Evolutionary conservation across 2,329 filamentous ascomycete genomes (phyloP).

Genomic region (Beauveria pseudobassiana): DNA sequence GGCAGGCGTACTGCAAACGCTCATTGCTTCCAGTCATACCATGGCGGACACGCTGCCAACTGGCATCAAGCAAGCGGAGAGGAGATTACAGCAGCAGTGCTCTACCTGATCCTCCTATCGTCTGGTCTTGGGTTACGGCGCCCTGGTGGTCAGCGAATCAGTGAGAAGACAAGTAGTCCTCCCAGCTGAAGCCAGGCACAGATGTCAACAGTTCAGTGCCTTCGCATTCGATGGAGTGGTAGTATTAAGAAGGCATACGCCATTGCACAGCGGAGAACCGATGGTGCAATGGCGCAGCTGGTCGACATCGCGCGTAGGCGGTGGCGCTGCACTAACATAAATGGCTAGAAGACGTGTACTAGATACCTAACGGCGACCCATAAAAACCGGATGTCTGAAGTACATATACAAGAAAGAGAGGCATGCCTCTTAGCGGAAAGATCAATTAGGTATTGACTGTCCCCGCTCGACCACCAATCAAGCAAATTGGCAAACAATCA

Average conservation of each 20-base stretch:
- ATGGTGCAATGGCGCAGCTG: conserved; percentile 1
- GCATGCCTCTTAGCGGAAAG: not conserved
- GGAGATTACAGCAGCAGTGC: not conserved
- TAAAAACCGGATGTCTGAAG: not conserved
- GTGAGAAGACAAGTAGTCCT: not conserved
- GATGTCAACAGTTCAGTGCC: conserved; percentile 3
- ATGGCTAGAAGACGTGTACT: not conserved
- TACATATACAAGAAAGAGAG: not conserved
- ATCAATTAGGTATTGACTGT: not conserved
- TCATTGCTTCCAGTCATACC: conserved; percentile 11
- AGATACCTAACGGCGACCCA: not conserved
- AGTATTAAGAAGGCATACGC: not conserved
- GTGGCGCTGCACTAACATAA: not conserved
- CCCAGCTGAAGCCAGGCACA: not conserved
- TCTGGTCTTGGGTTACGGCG: not conserved
- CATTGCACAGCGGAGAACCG: not conserved
- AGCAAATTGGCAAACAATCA: not conserved
- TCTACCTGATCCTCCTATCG: not conserved
- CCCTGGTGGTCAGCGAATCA: not conserved
- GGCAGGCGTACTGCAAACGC: conserved; percentile 10
- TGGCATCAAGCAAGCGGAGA: not conserved
- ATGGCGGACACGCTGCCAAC: conserved; percentile 10
- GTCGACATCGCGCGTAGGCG: not conserved
- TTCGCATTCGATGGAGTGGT: conserved; percentile 5
- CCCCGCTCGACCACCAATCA: not conserved